Evolutionary conservation across 768 basidiomycete genomes (phyloP).

Genomic region (Rhodotorula toruloides): DNA sequence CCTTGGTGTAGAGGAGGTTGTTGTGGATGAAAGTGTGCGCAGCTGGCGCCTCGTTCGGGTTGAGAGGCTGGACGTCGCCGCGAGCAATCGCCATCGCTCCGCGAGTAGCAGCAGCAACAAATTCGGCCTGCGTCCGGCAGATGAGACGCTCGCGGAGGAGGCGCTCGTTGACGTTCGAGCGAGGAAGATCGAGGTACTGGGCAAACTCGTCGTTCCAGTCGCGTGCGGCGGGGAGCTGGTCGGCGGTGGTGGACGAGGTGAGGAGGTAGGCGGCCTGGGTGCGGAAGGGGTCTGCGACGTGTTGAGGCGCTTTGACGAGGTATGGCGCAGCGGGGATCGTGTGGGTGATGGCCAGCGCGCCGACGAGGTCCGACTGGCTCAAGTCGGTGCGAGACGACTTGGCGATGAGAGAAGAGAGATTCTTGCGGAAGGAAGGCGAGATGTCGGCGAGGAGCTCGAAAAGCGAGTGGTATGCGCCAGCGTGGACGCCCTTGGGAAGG

Average conservation of each 20-base stretch:
- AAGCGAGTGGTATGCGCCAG: constrained; percentile 46
- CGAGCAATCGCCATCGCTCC: constrained; percentile 48
- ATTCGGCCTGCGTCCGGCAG: constrained; percentile 49
- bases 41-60: constrained; percentile 48
- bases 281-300: constrained; percentile 47
- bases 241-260: constrained; percentile 47
- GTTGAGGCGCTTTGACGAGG: constrained; percentile 45
- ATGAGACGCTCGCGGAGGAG: constrained; percentile 49
- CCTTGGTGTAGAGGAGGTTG: constrained; percentile 52
- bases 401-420: constrained; percentile 29
- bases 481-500: constrained; percentile 36
- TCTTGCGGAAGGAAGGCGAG: constrained; percentile 47
- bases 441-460: constrained; percentile 49
- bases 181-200: constrained; percentile 49
- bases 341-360: constrained; percentile 49
- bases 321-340: constrained; percentile 49
- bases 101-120: constrained; percentile 48
- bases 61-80: constrained; percentile 50
- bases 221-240: constrained; percentile 48
- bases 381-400: constrained; percentile 28
- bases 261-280: constrained; percentile 51
- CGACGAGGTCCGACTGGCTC: constrained; percentile 41
- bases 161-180: constrained; percentile 46
- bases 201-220: constrained; percentile 54
- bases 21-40: constrained; percentile 49